phyloP scores from a whole-genome alignment of 768 basidiomycete genomes.

The Tubosaeta sp. region DNA sequence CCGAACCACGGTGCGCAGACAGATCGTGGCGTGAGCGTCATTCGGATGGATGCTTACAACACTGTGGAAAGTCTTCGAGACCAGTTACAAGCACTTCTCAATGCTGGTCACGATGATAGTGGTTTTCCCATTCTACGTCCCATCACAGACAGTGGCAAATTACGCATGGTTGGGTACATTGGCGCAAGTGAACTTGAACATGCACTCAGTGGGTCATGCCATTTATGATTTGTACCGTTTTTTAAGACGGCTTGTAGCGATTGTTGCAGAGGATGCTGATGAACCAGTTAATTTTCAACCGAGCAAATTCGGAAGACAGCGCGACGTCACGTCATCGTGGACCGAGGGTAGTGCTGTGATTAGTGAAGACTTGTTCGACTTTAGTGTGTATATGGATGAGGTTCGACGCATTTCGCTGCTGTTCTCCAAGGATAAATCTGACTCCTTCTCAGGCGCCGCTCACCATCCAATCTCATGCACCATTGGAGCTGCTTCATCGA shows the following conservation, averaged over 20 bases:
- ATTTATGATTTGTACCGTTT: background rate
- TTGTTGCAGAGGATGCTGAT: slow-evolving; percentile 72
- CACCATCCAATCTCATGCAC: slow-evolving; percentile 76
- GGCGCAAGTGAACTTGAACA: slow-evolving; percentile 93
- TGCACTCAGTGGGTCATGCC: slow-evolving; percentile 62
- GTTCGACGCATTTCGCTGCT: slow-evolving; percentile 34
- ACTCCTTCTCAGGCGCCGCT: slow-evolving; percentile 66
- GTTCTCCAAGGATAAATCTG: background rate
- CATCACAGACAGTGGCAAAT: slow-evolving; percentile 39
- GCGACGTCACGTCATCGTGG: slow-evolving; percentile 52
- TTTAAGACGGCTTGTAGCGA: slow-evolving; percentile 39
- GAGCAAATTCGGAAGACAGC: slow-evolving; percentile 35
- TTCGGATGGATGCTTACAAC: slow-evolving; percentile 68
- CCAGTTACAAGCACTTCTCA: slow-evolving; percentile 56
- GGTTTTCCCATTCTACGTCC: slow-evolving; percentile 83
- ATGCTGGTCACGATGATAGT: slow-evolving; percentile 63
- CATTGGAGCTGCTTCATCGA: slow-evolving; percentile 89
- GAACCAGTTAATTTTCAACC: slow-evolving; percentile 63
- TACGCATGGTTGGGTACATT: slow-evolving; percentile 84
- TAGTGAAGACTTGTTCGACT: slow-evolving; percentile 62
- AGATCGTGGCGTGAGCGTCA: slow-evolving; percentile 61
- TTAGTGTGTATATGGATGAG: slow-evolving; percentile 88
- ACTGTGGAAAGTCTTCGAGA: slow-evolving; percentile 74
- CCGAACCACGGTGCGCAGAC: slow-evolving; percentile 40
- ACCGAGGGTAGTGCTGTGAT: slow-evolving; percentile 32